phyloP scores from a whole-genome alignment of 306 rosid genomes.

The Prunus mongolica region DNA sequence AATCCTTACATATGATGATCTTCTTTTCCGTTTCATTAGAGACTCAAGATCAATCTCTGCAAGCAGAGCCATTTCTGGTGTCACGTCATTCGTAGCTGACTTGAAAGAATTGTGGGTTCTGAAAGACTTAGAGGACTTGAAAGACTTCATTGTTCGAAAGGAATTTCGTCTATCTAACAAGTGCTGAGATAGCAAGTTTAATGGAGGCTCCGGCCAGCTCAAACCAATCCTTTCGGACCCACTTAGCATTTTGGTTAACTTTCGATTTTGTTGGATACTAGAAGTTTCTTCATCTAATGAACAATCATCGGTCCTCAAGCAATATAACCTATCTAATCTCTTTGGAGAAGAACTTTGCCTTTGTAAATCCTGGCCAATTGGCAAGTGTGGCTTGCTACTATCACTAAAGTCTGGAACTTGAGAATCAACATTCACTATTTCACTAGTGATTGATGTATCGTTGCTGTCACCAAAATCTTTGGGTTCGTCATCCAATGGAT shows the following conservation, averaged over 20 bases:
- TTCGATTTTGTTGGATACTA: conserved; percentile 30
- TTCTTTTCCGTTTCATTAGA: conserved; percentile 73
- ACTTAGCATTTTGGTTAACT: conserved; percentile 63
- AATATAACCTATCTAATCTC: conserved; percentile 62
- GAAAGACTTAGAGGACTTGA: conserved; percentile 57
- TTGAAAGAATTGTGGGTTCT: conserved; percentile 48
- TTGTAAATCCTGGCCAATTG: conserved; percentile 27
- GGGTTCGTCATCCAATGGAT: conserved; percentile 59
- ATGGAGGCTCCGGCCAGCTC: conserved; percentile 88
- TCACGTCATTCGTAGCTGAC: conserved; percentile 42
- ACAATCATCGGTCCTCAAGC: conserved; percentile 41
- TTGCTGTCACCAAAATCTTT: conserved; percentile 26
- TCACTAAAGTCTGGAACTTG: conserved; percentile 37
- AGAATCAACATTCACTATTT: conserved; percentile 20
- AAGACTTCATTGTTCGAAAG: conserved; percentile 45
- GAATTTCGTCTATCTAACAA: conserved; percentile 54
- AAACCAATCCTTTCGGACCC: conserved; percentile 82
- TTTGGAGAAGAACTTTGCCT: conserved; percentile 52
- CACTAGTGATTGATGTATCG: conserved; percentile 18
- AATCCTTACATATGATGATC: conserved; percentile 69
- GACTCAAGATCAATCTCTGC: conserved; percentile 77
- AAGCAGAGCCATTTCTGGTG: conserved; percentile 44
- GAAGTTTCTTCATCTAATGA: conserved; percentile 29
- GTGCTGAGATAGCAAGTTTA: conserved; percentile 50
- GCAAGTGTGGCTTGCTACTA: conserved; percentile 27